These are phyloP conservation scores for Xylariomycetidae sp. DNA, from an alignment of 2,329 filamentous ascomycete species.

Conservation along the genomic window DNA sequence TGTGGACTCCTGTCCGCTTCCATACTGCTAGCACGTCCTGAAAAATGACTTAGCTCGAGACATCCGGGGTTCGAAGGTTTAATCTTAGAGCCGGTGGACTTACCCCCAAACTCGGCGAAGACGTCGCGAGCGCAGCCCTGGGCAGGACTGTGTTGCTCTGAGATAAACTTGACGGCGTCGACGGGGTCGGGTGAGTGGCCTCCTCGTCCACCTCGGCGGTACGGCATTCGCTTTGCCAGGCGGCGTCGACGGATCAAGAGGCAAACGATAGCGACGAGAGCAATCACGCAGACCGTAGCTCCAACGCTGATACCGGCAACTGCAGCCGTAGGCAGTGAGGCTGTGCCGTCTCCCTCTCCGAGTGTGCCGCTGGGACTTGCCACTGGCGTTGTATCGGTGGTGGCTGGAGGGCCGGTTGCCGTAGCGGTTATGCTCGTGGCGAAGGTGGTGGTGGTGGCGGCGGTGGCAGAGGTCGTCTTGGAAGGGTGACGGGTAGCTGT, in stretches of 20 bases:
- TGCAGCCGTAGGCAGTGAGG: conserved; percentile 6
- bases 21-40: too few species aligned
- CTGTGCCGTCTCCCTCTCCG: background rate
- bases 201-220: conserved; percentile 2
- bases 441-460: conserved; percentile 3
- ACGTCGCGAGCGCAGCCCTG: conserved; percentile 25
- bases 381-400: conserved; percentile 1
- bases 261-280: conserved; percentile 12
- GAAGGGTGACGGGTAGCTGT: too few species aligned
- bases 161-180: too few species aligned
- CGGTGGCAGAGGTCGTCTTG: conserved; percentile 2
- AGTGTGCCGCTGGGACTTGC: conserved; percentile 2
- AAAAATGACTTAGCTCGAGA: too few species aligned
- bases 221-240: conserved; percentile 17
- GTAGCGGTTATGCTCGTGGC: conserved; percentile 3
- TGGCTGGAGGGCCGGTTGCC: background rate
- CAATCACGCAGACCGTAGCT: conserved; percentile 9
- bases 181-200: background rate
- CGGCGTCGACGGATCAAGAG: conserved; percentile 20
- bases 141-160: too few species aligned
- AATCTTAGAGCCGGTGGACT: too few species aligned
- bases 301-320: conserved; percentile 17
- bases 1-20: too few species aligned
- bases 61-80: too few species aligned
- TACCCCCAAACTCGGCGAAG: conserved; percentile 43